Percentiles rank a stretch among this genome's conserved stretches.
These are phyloP conservation scores for Raffaelea arxii DNA, from an alignment of 2,329 filamentous ascomycete species.

Conservation along the genomic window DNA sequence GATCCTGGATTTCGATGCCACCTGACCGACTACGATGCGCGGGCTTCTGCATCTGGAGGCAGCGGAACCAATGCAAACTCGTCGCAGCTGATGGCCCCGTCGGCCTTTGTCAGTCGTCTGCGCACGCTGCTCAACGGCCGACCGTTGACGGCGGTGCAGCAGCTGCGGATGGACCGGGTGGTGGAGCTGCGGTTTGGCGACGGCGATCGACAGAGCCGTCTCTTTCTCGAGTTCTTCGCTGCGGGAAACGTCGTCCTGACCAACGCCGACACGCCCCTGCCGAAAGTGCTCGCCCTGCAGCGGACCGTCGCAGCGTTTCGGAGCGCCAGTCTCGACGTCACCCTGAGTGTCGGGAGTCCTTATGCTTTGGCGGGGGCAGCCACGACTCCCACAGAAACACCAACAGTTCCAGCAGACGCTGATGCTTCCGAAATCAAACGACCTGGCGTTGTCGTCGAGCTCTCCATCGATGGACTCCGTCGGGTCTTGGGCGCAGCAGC, in stretches of 20 bases:
- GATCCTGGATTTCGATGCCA: constrained; percentile 96
- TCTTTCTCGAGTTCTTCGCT: constrained; percentile 95
- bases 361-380: constrained; percentile 63
- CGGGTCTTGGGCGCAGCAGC: constrained; percentile 56
- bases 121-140: constrained; percentile 84
- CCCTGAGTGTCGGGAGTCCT: constrained; percentile 11
- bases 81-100: no score
- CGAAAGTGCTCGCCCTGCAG: constrained; percentile 73
- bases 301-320: constrained; percentile 29
- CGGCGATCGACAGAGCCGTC: constrained; percentile 70
- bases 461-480: constrained; percentile 65
- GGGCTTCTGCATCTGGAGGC: constrained; percentile 57
- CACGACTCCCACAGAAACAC: constrained; percentile 34
- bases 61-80: constrained; percentile 2
- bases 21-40: constrained; percentile 71
- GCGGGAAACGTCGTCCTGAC: constrained; percentile 90
- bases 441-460: constrained; percentile 50
- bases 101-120: constrained; percentile 72
- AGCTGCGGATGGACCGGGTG: constrained; percentile 88
- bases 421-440: no score
- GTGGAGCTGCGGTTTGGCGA: constrained; percentile 90
- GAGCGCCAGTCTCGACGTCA: constrained; percentile 13
- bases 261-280: constrained; percentile 66
- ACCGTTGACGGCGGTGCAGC: constrained; percentile 67
- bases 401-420: no score